Percentiles rank a stretch among this genome's conserved stretches.
phyloP scores from a whole-genome alignment of 768 basidiomycete species.

The Porphyrellus cyaneotinctus region DNA sequence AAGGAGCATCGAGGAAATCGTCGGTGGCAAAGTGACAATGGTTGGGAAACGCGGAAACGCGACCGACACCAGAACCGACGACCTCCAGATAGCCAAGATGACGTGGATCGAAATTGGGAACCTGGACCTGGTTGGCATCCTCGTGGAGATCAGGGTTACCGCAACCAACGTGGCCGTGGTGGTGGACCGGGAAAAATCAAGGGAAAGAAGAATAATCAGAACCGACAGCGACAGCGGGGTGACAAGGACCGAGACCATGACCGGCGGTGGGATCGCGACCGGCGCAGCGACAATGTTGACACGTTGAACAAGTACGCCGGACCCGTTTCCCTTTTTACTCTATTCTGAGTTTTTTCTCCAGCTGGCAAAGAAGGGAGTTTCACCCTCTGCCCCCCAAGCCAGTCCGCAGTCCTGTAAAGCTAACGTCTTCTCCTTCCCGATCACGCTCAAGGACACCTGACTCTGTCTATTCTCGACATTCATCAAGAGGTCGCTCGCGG shows the following conservation, averaged over 20 bases:
- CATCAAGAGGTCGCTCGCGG: constrained; percentile 61
- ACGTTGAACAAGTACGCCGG: constrained; percentile 67
- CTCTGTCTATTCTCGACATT: constrained; percentile 61
- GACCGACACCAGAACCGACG: constrained; percentile 40
- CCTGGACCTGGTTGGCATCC: constrained; percentile 67
- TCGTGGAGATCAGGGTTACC: constrained; percentile 37
- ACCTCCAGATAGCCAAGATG: constrained; percentile 29
- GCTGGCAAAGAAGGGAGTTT: constrained; percentile 65
- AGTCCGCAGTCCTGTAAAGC: constrained; percentile 35
- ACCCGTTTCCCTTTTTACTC: constrained; percentile 5
- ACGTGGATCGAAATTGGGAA: constrained; percentile 63
- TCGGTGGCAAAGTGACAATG: constrained; percentile 37
- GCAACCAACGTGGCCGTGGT: constrained; percentile 36
- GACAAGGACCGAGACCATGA: constrained; percentile 28
- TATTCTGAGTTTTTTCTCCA: constrained; percentile 26
- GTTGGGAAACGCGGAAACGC: constrained; percentile 52
- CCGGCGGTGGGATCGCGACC: constrained; percentile 36
- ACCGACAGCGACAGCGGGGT: constrained; percentile 31
- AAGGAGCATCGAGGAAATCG: constrained; percentile 35
- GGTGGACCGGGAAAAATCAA: constrained; percentile 38
- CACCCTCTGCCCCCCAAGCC: constrained; percentile 39
- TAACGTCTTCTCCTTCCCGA: constrained; percentile 42
- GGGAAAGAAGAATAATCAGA: constrained; percentile 34
- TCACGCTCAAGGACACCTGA: constrained; percentile 56
- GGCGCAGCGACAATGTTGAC: constrained; percentile 52